These are phyloP conservation scores for Fusarium sp. DNA, from an alignment of 2,329 filamentous ascomycete genomes.

Conservation along the genomic window DNA sequence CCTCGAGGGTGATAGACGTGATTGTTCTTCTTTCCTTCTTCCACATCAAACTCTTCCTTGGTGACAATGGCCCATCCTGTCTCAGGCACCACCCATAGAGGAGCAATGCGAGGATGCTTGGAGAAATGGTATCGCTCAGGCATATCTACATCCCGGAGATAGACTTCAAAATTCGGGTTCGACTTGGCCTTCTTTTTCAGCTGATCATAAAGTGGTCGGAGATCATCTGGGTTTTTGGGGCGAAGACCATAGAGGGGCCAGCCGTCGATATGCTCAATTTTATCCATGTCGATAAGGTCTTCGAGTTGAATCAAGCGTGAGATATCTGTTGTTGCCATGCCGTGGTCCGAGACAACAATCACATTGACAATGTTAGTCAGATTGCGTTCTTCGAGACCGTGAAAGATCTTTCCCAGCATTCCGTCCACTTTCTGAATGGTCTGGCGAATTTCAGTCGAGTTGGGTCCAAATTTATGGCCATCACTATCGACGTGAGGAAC, in stretches of 20 bases:
- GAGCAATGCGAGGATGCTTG: constrained; percentile 89
- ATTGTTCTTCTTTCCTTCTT: constrained; percentile 72
- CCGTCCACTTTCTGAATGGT: constrained; percentile 85
- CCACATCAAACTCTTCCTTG: constrained; percentile 81
- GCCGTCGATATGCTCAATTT: constrained; percentile 88
- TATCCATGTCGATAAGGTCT: constrained; percentile 81
- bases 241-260: constrained; percentile 94
- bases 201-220: constrained; percentile 75
- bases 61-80: constrained; percentile 93
- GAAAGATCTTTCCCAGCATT: constrained; percentile 84
- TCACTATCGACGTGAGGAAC: constrained; percentile 91
- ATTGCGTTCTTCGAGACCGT: constrained; percentile 83
- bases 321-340: constrained; percentile 93
- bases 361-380: constrained; percentile 92
- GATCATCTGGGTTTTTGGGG: constrained; percentile 76
- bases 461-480: constrained; percentile 90
- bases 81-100: constrained; percentile 93
- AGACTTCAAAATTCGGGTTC: constrained; percentile 84
- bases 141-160: constrained; percentile 89
- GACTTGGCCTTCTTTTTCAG: constrained; percentile 68
- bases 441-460: constrained; percentile 87
- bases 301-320: constrained; percentile 88
- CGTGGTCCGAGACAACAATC: constrained; percentile 96
- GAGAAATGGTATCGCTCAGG: constrained; percentile 92
- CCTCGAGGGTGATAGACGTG: constrained; percentile 83